phyloP scores from a whole-genome alignment of 2,329 filamentous ascomycete species.

The Paramyrothecium roridum region DNA sequence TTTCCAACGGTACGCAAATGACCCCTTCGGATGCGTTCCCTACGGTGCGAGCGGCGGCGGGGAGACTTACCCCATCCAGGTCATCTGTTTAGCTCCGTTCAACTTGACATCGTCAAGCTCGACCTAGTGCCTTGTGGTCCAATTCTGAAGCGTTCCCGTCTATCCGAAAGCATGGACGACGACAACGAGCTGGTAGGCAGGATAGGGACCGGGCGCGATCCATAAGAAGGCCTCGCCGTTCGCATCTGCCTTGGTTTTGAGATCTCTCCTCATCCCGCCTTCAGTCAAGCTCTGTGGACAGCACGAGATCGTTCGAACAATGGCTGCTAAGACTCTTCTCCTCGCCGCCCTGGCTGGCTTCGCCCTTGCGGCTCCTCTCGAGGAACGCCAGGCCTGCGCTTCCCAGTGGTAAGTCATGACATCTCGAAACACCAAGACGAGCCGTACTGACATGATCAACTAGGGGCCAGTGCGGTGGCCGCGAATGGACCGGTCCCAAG shows the following conservation, averaged over 20 bases:
- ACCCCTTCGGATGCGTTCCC: neutral
- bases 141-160: neutral
- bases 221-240: neutral
- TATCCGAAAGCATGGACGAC: neutral
- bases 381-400: constrained; percentile 32
- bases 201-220: neutral
- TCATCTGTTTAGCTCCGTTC: neutral
- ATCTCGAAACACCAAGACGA: neutral
- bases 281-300: neutral
- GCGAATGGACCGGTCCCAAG: constrained; percentile 38
- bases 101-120: neutral
- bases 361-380: constrained; percentile 34
- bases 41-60: neutral
- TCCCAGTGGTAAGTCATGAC: constrained; percentile 23
- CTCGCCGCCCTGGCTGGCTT: constrained; percentile 12
- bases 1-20: neutral
- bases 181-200: neutral
- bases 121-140: neutral
- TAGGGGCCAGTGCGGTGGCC: constrained; percentile 42
- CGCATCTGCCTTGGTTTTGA: neutral
- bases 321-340: constrained; percentile 2
- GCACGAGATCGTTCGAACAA: neutral
- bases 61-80: neutral
- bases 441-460: constrained; percentile 7
- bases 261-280: neutral